A percentile compares a stretch with the other conserved stretches of the same genome.
Evolutionary conservation across 1,284 basidiomycete genomes (phyloP).

Genomic region (Cutaneotrichosporon dermatis): DNA sequence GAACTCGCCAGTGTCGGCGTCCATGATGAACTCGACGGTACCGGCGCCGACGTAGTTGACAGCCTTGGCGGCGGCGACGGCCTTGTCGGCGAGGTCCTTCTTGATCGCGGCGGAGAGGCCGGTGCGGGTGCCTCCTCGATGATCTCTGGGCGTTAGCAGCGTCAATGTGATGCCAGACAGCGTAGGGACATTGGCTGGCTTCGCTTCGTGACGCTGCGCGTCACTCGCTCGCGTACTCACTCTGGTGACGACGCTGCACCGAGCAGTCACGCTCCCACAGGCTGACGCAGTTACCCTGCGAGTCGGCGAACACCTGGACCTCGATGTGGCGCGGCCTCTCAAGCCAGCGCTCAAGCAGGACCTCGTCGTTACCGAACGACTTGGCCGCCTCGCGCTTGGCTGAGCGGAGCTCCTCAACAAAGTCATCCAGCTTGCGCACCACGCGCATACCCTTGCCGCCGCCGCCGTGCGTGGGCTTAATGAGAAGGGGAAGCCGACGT

Average conservation of each 20-base stretch:
- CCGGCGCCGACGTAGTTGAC: constrained; percentile 87
- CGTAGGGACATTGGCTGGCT: not conserved
- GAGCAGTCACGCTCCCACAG: constrained; percentile 93
- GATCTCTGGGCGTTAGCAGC: constrained; percentile 32
- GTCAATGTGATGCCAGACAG: no score
- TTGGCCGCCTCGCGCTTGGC: constrained; percentile 83
- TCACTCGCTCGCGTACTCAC: constrained; percentile 23
- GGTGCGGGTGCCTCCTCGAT: constrained; percentile 77
- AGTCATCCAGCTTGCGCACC: constrained; percentile 53
- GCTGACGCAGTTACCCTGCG: constrained; percentile 69
- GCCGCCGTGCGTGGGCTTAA: constrained; percentile 69
- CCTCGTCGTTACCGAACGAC: constrained; percentile 77
- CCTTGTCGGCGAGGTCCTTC: constrained; percentile 76
- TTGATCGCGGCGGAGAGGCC: constrained; percentile 67
- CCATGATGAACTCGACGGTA: constrained; percentile 90
- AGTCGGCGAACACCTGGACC: constrained; percentile 85
- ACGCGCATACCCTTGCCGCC: constrained; percentile 68
- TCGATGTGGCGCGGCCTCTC: constrained; percentile 78
- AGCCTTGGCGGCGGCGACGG: constrained; percentile 83
- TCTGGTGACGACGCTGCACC: constrained; percentile 89
- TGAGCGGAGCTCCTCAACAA: constrained; percentile 67
- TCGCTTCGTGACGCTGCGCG: no score
- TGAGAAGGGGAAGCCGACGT: constrained; percentile 58
- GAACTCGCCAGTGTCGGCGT: constrained; percentile 76
- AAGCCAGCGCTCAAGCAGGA: constrained; percentile 82